phyloP scores from a whole-genome alignment of 1,284 basidiomycete genomes.

The Trichosporon ovoides region DNA sequence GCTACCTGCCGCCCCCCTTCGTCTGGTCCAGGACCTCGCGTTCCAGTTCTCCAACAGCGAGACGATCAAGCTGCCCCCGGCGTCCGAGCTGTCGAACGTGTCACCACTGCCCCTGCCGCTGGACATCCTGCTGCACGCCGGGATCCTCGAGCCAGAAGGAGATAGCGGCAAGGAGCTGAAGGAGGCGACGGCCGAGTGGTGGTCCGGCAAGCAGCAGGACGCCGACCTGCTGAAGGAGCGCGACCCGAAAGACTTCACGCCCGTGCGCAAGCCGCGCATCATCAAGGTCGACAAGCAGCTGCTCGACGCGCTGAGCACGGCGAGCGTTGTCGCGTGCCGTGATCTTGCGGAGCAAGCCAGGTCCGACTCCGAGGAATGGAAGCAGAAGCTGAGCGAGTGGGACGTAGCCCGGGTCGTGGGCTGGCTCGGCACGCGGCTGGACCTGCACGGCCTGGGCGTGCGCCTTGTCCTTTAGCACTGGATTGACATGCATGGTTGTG shows the following conservation, averaged over 20 bases:
- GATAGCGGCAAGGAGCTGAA: constrained; percentile 6
- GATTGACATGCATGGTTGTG: not conserved
- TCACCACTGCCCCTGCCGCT: constrained; percentile 29
- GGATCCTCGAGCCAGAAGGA: constrained; percentile 18
- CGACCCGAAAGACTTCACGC: constrained; percentile 1
- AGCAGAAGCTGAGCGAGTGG: constrained; percentile 6
- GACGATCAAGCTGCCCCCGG: constrained; percentile 15
- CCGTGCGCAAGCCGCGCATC: constrained; percentile 9
- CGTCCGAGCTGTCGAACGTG: constrained; percentile 20
- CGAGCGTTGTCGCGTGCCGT: constrained; percentile 17
- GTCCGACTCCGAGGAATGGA: not conserved
- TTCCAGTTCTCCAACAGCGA: constrained; percentile 12
- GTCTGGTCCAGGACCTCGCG: constrained; percentile 32
- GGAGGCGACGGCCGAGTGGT: constrained; percentile 14
- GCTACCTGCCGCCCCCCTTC: constrained; percentile 25
- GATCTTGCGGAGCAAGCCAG: constrained; percentile 14
- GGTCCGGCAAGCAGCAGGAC: constrained; percentile 12
- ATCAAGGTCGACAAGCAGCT: constrained; percentile 1
- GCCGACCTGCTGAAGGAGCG: constrained; percentile 6
- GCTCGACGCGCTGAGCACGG: constrained; percentile 7
- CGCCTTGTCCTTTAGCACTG: constrained; percentile 7
- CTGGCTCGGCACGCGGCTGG: constrained; percentile 10
- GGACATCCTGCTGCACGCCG: constrained; percentile 21
- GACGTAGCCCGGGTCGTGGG: constrained; percentile 13
- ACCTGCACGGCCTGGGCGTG: constrained; percentile 10